Percentiles rank a stretch among this genome's conserved stretches.
Evolutionary conservation across 2,329 filamentous ascomycete genomes (phyloP).

Genomic region (Fusarium mundagurra): DNA sequence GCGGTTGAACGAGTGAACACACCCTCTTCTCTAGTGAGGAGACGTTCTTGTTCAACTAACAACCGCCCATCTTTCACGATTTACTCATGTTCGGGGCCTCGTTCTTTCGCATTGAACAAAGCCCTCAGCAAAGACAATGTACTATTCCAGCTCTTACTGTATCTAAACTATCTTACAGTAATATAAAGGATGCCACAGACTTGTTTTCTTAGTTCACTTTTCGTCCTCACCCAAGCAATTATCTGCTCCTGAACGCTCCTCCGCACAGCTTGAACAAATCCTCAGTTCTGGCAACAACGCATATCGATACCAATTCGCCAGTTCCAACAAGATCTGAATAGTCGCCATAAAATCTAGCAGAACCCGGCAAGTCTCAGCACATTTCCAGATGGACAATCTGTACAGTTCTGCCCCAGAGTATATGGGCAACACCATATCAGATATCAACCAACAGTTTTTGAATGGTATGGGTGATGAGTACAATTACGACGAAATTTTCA

Average conservation of each 20-base stretch:
- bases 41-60: slow-evolving; percentile 17
- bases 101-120: slow-evolving; percentile 19
- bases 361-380: not conserved
- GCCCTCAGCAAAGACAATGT: slow-evolving; percentile 18
- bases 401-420: not conserved
- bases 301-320: not conserved
- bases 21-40: not conserved
- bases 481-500: not conserved
- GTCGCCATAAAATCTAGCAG: not conserved
- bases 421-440: not conserved
- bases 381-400: not conserved
- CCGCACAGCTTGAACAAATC: not conserved
- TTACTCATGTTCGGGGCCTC: not conserved
- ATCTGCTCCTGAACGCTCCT: not conserved
- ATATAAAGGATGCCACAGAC: slow-evolving; percentile 10
- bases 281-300: not conserved
- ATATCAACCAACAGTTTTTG: not conserved
- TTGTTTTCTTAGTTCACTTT: not conserved
- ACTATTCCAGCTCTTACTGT: not conserved
- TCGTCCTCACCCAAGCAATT: not conserved
- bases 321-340: not conserved
- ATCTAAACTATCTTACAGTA: slow-evolving; percentile 3
- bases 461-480: not conserved
- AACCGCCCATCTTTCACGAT: not conserved
- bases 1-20: slow-evolving; percentile 2